Conservation (phyloP, 371 early-diverging fungal species). For the Apophysomyces elegans region DNA sequence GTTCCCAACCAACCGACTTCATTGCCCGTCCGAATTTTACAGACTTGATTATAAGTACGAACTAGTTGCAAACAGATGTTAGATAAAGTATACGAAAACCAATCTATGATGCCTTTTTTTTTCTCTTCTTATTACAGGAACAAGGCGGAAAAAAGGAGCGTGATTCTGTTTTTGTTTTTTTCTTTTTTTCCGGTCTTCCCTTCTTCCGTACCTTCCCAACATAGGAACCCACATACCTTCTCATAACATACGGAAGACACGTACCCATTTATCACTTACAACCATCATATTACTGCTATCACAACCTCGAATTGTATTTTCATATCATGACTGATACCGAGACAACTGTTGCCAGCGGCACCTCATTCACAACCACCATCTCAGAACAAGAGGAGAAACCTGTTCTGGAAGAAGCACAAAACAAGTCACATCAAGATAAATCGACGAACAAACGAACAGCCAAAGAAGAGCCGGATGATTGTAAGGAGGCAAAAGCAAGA, state of each 20-base stretch:
- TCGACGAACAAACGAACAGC: constrained; percentile 21
- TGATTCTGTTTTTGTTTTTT: constrained; percentile 3
- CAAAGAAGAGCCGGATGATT: constrained; percentile 19
- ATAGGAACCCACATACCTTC: neutral
- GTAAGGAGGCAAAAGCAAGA: constrained; percentile 26
- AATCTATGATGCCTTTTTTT: neutral
- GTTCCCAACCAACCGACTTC: too few relatives aligned
- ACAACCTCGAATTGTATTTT: constrained; percentile 1
- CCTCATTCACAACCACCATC: constrained; percentile 7
- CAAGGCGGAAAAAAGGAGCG: constrained; percentile 7
- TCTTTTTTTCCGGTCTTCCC: neutral
- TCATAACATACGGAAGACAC: neutral
- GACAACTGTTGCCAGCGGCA: constrained; percentile 5
- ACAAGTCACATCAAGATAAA: constrained; percentile 22
- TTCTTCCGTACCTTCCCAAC: neutral
- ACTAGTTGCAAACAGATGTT: too few relatives aligned
- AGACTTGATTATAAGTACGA: too few relatives aligned
- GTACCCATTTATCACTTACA: neutral
- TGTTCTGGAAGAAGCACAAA: constrained; percentile 13
- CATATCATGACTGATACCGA: constrained; percentile 16
- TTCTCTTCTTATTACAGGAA: neutral
- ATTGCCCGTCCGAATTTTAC: too few relatives aligned
- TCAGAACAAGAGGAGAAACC: neutral
- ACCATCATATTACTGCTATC: neutral
- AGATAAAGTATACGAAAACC: too few relatives aligned